Base-by-base conservation (phyloP, 1,139 yeast genomes). In the Diutina mesorugosa region DNA sequence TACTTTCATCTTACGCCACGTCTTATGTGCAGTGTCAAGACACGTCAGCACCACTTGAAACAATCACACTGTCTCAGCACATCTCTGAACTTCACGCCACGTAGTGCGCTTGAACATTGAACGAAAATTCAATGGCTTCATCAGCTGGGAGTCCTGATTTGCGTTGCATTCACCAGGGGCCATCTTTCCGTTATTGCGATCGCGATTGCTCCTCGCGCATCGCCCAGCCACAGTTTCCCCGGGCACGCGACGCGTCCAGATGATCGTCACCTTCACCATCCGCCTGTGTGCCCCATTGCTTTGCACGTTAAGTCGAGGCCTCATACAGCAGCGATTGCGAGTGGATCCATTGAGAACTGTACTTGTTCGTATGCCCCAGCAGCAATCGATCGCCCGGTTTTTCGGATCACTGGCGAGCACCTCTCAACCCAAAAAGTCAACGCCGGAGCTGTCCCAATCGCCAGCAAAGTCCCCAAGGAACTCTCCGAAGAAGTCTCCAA, bases 321-420 rank as follows among this genome's bases (percentile, higher is more conserved):
- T 35, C 41, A 35, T 35, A 35, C 41, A 35, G n/a, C 41, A 35
- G 14, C 41, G 41, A 35, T 35, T 35, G 41, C 14, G 41, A n/a
- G 41, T 35, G 14, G 14, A 35, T 10, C 41, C 10, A 35, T 35
- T 35, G 14, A 8, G 14, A 6, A 10, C 14, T 12, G n/a, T n/a
- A 12, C n/a, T 35, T 35, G 41, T 35, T n/a, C 38, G 8, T 16
- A 50, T 50, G 53, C 28, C 53, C 16, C 53, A 50, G 32, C 53
- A 50, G 16, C 53, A 50, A 32, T 50, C 53, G 9, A 50, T 50
- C 18, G 41, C 53, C 29, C 45, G 53, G 10, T 50, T 50, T n/a
- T 50, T 50, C 45, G 45, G 53, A 6, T 16, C 18, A 5, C 26
- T 16, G 47, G 47, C 47, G 18, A 9, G 10, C n/a, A 45, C 16